Conservation (phyloP, 1,284 basidiomycete genomes). For the Leccinum pachyderme region DNA sequence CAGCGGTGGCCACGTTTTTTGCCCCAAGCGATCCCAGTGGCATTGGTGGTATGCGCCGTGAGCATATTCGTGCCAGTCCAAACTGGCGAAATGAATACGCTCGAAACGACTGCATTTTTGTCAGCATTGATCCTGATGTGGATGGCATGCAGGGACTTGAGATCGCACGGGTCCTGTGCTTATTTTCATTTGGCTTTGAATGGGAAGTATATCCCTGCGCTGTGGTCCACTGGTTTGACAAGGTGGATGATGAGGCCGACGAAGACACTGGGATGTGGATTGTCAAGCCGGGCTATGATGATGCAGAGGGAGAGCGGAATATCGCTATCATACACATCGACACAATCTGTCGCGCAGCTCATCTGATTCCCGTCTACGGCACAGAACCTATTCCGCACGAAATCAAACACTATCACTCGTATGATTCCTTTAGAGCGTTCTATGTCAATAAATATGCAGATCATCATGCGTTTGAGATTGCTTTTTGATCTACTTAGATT, state of each 20-base stretch:
- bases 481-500: too few species aligned
- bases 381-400: too few species aligned
- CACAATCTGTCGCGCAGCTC: not conserved
- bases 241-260: not conserved
- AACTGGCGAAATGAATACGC: too few species aligned
- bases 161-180: not conserved
- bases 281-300: not conserved
- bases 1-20: not conserved
- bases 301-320: too few species aligned
- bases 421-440: not conserved
- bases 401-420: too few species aligned
- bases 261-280: not conserved
- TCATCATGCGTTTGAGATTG: not conserved
- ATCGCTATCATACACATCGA: not conserved
- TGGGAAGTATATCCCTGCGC: not conserved
- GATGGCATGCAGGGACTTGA: not conserved
- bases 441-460: not conserved
- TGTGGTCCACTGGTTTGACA: not conserved
- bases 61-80: not conserved
- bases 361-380: not conserved
- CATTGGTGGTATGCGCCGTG: constrained; percentile 1
- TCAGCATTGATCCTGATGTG: too few species aligned
- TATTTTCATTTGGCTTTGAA: not conserved
- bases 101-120: too few species aligned
- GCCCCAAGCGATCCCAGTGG: constrained; percentile 7